A percentile compares a stretch with the other conserved stretches of the same genome.
Evolutionary conservation across 495 filamentous ascomycete species (phyloP).

Genomic region (Patellaria atrata): DNA sequence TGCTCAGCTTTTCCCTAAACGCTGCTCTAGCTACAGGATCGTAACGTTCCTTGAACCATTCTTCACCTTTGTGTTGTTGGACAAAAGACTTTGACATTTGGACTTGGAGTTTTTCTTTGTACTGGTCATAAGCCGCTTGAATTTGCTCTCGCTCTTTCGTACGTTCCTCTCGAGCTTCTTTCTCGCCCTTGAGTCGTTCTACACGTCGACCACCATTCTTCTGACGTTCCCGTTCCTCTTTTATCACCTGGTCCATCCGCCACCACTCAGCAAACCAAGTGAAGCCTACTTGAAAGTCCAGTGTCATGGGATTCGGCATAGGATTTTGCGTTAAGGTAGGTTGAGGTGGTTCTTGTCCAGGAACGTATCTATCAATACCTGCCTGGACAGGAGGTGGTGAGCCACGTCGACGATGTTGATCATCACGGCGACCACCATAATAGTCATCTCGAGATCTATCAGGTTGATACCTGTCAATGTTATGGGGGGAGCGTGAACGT

Average conservation of each 20-base stretch:
- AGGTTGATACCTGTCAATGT: conserved; percentile 34
- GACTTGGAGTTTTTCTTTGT: conserved; percentile 85
- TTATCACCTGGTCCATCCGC: conserved; percentile 69
- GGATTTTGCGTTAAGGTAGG: conserved; percentile 54
- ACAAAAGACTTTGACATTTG: conserved; percentile 86
- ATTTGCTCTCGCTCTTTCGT: conserved; percentile 82
- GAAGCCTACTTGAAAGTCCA: conserved; percentile 91
- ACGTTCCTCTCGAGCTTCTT: conserved; percentile 69
- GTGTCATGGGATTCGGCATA: conserved; percentile 62
- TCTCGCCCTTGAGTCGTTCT: conserved; percentile 55
- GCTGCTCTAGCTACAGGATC: conserved; percentile 60
- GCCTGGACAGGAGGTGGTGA: conserved; percentile 46
- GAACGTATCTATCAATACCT: conserved; percentile 91
- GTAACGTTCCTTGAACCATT: conserved; percentile 97
- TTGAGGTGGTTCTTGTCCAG: conserved; percentile 54
- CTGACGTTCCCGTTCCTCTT: conserved; percentile 70
- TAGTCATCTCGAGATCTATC: conserved; percentile 50
- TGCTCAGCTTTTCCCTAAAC: conserved; percentile 53
- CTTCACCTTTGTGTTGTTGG: conserved; percentile 74
- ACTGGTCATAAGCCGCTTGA: conserved; percentile 79
- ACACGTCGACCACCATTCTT: conserved; percentile 61
- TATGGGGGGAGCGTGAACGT: conserved; percentile 34
- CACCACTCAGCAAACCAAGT: conserved; percentile 97
- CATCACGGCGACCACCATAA: conserved; percentile 43
- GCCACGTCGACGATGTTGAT: conserved; percentile 40